Evolutionary conservation across 2,329 filamentous ascomycete genomes (phyloP).

Genomic region (Nannizzia gypsea): DNA sequence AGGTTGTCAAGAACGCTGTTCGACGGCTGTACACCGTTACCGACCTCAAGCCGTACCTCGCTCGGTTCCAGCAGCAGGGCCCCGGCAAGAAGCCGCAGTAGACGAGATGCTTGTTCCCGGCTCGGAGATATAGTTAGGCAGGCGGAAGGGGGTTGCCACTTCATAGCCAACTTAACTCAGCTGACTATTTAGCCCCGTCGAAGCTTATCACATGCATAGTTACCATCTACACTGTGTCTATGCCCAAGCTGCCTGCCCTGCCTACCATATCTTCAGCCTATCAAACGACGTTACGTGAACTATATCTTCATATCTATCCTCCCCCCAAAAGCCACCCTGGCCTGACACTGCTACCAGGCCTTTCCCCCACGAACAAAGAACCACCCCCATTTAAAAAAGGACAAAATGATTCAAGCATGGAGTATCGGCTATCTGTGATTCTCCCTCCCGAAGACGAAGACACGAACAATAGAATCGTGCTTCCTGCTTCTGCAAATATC

Average conservation of each 20-base stretch:
- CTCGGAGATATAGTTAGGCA: background rate
- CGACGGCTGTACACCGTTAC: slow-evolving; percentile 69
- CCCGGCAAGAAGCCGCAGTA: slow-evolving; percentile 40
- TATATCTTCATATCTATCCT: background rate
- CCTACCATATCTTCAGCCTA: background rate
- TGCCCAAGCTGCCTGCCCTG: no score
- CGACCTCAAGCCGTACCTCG: slow-evolving; percentile 62
- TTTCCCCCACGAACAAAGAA: background rate
- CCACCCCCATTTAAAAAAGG: background rate
- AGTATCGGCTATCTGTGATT: background rate
- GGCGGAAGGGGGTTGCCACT: no score
- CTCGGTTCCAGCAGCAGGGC: slow-evolving; percentile 29
- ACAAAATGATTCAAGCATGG: background rate
- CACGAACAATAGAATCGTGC: background rate
- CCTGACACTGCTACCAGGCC: background rate
- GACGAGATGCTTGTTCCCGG: slow-evolving; percentile 9
- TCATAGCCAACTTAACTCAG: no score
- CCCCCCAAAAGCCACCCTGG: background rate
- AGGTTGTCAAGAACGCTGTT: slow-evolving; percentile 58
- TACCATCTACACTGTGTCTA: no score
- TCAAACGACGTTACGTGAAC: slow-evolving; percentile 1
- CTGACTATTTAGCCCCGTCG: background rate
- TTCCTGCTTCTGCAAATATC: background rate
- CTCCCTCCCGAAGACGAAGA: background rate
- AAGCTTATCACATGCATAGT: background rate